Evolutionary conservation across 306 rosid species (phyloP), one percentile per base, ranked within the genome.

Genomic region (Geum urbanum): DNA sequence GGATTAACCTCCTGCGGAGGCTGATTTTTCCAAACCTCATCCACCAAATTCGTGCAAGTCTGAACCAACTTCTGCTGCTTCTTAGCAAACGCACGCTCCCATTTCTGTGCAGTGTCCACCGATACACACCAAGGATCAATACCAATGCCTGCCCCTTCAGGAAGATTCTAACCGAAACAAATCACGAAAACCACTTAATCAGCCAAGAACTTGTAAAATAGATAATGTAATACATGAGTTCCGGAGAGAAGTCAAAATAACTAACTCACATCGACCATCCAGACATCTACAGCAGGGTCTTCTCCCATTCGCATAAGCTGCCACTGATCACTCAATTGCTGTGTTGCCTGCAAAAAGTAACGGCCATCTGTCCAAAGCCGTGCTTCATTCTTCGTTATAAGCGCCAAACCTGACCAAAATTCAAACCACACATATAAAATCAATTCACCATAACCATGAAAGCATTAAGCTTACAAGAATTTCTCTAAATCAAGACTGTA

Each of bases 341-440:
- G 86, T 22, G 78, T 77, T 51, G 99, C 99, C 89, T 95, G 99
- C 86, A 95, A 77, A 82, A 95, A 91, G 78, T 95, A 95, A 0
- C 99, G 86, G 6, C 97, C 99, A 83, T 95, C 97, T 39, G 99
- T 95, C 99, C 99, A 95, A 44, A 95, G 77, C 59, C 89, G 80
- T 7, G 97, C 99, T 83, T 80, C 89, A 27, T 73, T 74, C 75
- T 50, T 85, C 18, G 97, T 95, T 67, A 95, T 39, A 53, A 95
- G 95, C 40, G 96, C 99, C 85, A 95, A 75, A 68, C 99, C 99
- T 95, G 90, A 76, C 70, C 37, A 2, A 10, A 50, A 72, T 69
- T 43, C 51, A 67, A 78, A 12, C 12, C 45, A 46, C 24, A 51
- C 27, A 24, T 24, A 24, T 24, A 24, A 51, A 53, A 5, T 52